Base-by-base conservation (phyloP, 2,329 filamentous ascomycete species). In the Basipetospora chlamydospora region DNA sequence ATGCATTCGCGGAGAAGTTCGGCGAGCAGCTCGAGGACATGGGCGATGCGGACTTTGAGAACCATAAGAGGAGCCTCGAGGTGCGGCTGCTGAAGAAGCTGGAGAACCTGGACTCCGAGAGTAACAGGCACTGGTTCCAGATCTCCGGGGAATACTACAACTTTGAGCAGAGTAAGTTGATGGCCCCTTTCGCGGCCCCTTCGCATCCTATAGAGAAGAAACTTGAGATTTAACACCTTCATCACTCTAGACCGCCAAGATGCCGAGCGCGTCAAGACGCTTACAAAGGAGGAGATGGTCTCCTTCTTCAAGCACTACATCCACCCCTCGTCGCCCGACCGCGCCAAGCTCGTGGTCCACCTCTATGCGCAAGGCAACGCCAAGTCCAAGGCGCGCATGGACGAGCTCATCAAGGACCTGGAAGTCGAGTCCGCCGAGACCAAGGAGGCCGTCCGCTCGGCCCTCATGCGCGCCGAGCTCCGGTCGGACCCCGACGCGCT, bases 91-190 rank as follows among this genome's bases (percentile, higher is more conserved):
- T 93, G 16, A 87, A 96, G 59, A 94, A 92, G 57, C 57, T 93
- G 47, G 94, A 94, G 67, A 96, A 95, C 46, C 63, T 98, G 32
- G 73, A 78, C 41, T 80, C 88, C 44, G 90, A 98, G 60, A 85
- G 78, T 5, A 70, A 67, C 38, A 71, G 84, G 30, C 79, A 92
- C 52, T 94, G 85, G 87, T 68, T 67, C 35, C 84, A 95, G 49
- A 84, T 98, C 46, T 72, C 74, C 35, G 80, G 70, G 36, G 87
- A 95, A 52, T 83, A 80, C 46, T 92, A 87, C 54, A 86, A 95
- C 56, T 98, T 96, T 56, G 70, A 85, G 49, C 75, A 81, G 52
- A 74, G 88, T 86, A 66, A 56, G 73, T 63, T 1, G 11, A 9
- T 34, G 25, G 16, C 26, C 11, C 23, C 18, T 35, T 17, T 26